These are phyloP conservation scores for Pseudogymnoascus sp. DNA, from an alignment of 2,329 filamentous ascomycete species.

Conservation along the genomic window DNA sequence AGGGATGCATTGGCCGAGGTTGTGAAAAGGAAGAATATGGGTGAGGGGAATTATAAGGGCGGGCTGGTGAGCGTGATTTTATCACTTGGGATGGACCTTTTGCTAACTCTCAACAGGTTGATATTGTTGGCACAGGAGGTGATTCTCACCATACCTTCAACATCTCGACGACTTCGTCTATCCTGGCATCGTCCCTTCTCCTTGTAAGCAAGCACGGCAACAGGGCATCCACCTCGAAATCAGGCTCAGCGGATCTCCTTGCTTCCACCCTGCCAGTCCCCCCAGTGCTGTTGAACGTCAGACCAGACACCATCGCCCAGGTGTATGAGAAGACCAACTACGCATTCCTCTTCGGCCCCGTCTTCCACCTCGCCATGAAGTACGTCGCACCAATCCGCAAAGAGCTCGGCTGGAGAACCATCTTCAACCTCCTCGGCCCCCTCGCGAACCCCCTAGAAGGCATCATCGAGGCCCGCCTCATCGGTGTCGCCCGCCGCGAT, in stretches of 20 bases:
- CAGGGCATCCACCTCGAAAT: conserved; percentile 88
- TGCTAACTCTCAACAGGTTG: conserved; percentile 38
- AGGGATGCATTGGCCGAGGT: conserved; percentile 50
- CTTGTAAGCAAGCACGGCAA: conserved; percentile 94
- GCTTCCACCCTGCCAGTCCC: conserved; percentile 63
- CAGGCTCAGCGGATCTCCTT: conserved; percentile 87
- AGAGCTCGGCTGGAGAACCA: conserved; percentile 86
- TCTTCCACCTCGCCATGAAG: conserved; percentile 93
- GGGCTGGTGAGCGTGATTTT: conserved; percentile 58
- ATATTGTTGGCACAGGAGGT: conserved; percentile 95
- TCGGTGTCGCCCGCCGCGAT: conserved; percentile 85
- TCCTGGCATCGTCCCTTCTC: conserved; percentile 77
- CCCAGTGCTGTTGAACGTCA: conserved; percentile 67
- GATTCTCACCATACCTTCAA: conserved; percentile 98
- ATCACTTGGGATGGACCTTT: not conserved
- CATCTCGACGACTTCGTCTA: conserved; percentile 89
- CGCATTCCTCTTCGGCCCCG: conserved; percentile 88
- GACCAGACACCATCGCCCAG: conserved; percentile 57
- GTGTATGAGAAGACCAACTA: conserved; percentile 82
- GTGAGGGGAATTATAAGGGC: conserved; percentile 68
- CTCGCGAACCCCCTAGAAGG: conserved; percentile 84
- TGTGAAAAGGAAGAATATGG: conserved; percentile 50
- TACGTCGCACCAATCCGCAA: conserved; percentile 78
- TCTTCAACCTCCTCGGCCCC: conserved; percentile 94
- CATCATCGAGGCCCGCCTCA: conserved; percentile 75